A percentile compares a stretch with the other conserved stretches of the same genome.
phyloP scores from a whole-genome alignment of 192 early-diverging fungal species.

The Coemansia aciculifera region DNA sequence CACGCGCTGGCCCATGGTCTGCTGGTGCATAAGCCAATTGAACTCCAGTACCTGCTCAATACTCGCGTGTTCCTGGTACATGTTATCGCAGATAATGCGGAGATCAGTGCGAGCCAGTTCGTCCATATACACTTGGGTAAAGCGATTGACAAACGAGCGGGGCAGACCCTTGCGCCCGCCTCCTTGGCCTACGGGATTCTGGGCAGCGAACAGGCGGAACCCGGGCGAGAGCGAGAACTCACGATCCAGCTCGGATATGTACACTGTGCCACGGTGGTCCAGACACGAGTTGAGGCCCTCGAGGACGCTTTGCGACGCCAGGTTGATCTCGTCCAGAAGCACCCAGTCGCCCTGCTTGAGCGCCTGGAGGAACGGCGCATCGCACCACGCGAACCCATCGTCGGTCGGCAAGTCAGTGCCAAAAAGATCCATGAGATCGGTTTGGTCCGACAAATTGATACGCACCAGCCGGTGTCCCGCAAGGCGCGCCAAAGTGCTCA shows the following conservation, averaged over 20 bases:
- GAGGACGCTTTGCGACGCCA: constrained; percentile 97
- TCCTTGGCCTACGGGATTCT: constrained; percentile 96
- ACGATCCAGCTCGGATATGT: constrained; percentile 93
- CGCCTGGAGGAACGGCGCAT: constrained; percentile 94
- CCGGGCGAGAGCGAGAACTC: constrained; percentile 75
- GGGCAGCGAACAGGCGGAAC: constrained; percentile 95
- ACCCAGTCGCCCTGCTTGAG: constrained; percentile 98
- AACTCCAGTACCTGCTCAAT: constrained; percentile 59
- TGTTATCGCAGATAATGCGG: constrained; percentile 65
- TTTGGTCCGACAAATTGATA: constrained; percentile 98
- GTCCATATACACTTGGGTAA: constrained; percentile 93
- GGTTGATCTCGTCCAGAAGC: constrained; percentile 93
- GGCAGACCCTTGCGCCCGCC: constrained; percentile 99
- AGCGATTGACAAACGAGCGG: constrained; percentile 95
- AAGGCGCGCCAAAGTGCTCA: constrained; percentile 75
- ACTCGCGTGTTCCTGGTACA: constrained; percentile 55
- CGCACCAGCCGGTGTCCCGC: constrained; percentile 86
- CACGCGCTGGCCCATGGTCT: constrained; percentile 73
- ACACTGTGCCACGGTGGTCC: constrained; percentile 94
- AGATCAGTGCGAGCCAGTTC: constrained; percentile 79
- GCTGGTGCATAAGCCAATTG: constrained; percentile 82
- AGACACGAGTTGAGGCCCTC: constrained; percentile 99
- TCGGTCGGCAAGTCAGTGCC: constrained; percentile 96
- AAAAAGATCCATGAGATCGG: constrained; percentile 97
- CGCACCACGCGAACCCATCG: constrained; percentile 89